phyloP scores from a whole-genome alignment of 148 eudicot genomes.

The Chenopodium album region DNA sequence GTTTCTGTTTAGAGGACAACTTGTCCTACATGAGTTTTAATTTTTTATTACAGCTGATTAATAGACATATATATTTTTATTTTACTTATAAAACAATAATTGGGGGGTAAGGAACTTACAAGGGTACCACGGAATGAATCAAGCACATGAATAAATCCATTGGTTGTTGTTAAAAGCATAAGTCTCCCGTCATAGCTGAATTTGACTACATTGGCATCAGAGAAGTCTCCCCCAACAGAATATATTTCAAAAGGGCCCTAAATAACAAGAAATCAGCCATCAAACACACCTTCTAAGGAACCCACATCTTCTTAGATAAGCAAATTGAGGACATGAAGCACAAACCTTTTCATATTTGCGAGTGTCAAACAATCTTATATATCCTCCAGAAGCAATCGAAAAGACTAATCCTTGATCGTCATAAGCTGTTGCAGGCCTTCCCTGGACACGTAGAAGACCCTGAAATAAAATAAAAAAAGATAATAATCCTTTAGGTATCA shows the following conservation, averaged over 20 bases:
- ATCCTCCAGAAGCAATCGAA: slow-evolving; percentile 95
- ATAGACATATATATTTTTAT: too few relatives aligned
- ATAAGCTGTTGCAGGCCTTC: slow-evolving; percentile 95
- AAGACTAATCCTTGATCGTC: slow-evolving; percentile 96
- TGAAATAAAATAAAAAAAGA: slow-evolving; percentile 17
- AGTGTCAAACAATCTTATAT: slow-evolving; percentile 82
- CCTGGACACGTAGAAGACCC: slow-evolving; percentile 96
- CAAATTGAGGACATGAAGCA: slow-evolving; percentile 1
- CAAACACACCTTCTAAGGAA: background rate
- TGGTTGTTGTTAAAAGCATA: slow-evolving; percentile 79
- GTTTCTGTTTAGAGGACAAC: too few relatives aligned
- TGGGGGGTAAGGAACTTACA: slow-evolving; percentile 48
- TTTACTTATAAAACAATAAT: too few relatives aligned
- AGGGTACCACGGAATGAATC: slow-evolving; percentile 91
- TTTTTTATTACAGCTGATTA: too few relatives aligned
- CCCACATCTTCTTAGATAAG: background rate
- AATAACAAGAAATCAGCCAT: slow-evolving; percentile 17
- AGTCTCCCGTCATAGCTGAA: slow-evolving; percentile 93
- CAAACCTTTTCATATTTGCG: slow-evolving; percentile 89
- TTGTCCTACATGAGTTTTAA: too few relatives aligned
- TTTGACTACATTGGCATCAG: slow-evolving; percentile 89
- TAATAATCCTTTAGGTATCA: background rate
- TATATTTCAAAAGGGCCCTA: slow-evolving; percentile 95
- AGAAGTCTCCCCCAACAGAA: slow-evolving; percentile 79
- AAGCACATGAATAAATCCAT: slow-evolving; percentile 83